phyloP scores from a whole-genome alignment of 129 eudicot genomes.

The Flaveria trinervia region DNA sequence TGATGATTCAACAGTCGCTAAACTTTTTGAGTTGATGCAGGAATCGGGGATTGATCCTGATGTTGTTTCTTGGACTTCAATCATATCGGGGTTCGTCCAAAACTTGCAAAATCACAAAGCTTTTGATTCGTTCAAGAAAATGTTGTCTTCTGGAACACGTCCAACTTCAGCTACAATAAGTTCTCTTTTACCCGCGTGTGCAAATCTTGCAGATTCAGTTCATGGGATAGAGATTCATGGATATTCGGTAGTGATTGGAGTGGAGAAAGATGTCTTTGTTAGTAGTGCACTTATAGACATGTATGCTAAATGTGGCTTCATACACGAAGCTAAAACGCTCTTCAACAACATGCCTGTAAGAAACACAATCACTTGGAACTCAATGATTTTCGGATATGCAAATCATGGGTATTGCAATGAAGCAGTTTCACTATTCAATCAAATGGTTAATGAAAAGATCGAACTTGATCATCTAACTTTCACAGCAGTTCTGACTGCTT shows the following conservation, averaged over 20 bases:
- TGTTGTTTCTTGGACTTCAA: slow-evolving; percentile 80
- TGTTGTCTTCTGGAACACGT: slow-evolving; percentile 46
- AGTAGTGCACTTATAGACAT: slow-evolving; percentile 72
- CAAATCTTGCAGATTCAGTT: slow-evolving; percentile 53
- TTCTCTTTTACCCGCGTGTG: slow-evolving; percentile 63
- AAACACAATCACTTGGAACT: slow-evolving; percentile 75
- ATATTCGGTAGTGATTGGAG: slow-evolving; percentile 50
- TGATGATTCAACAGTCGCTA: slow-evolving; percentile 48
- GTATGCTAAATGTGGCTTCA: slow-evolving; percentile 79
- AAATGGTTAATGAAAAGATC: slow-evolving; percentile 51
- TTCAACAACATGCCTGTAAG: slow-evolving; percentile 52
- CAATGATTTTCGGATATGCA: slow-evolving; percentile 82
- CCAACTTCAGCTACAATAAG: slow-evolving; percentile 75
- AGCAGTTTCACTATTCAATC: slow-evolving; percentile 57
- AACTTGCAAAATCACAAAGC: slow-evolving; percentile 58
- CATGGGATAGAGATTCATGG: slow-evolving; percentile 80
- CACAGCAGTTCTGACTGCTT: slow-evolving; percentile 72
- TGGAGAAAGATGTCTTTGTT: slow-evolving; percentile 59
- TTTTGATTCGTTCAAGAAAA: slow-evolving; percentile 50
- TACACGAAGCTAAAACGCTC: slow-evolving; percentile 59
- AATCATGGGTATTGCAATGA: slow-evolving; percentile 65
- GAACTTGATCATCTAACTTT: slow-evolving; percentile 70
- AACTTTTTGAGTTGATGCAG: slow-evolving; percentile 48
- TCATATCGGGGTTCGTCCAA: slow-evolving; percentile 68
- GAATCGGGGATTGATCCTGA: slow-evolving; percentile 57